phyloP scores from a whole-genome alignment of 768 basidiomycete genomes.

The Auricularia sp. region DNA sequence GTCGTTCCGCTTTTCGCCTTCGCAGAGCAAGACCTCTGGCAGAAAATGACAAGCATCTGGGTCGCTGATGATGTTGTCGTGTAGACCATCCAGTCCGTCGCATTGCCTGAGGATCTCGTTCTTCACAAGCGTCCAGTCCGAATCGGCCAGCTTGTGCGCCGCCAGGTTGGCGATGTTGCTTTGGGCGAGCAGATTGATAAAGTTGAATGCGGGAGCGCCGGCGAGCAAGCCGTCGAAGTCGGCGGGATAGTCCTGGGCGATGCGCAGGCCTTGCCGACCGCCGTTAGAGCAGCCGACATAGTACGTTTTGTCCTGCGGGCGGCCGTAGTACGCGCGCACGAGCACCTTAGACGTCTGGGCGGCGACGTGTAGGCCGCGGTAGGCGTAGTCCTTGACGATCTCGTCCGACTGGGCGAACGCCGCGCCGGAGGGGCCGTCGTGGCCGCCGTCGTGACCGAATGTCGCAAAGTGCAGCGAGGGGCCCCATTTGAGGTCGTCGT shows the following conservation, averaged over 20 bases:
- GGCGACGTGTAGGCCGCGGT: conserved; percentile 18
- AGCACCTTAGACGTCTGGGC: conserved; percentile 18
- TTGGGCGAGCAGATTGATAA: background rate
- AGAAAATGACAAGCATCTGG: conserved; percentile 19
- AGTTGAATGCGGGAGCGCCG: conserved; percentile 21
- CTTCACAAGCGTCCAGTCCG: conserved; percentile 14
- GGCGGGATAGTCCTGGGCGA: conserved; percentile 19
- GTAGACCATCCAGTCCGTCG: conserved; percentile 21
- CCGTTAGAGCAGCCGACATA: conserved; percentile 22
- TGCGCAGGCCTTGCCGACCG: conserved; percentile 21
- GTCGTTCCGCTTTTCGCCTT: conserved; percentile 3
- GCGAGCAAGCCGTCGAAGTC: conserved; percentile 25
- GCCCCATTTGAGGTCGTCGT: conserved; percentile 12
- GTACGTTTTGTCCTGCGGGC: conserved; percentile 16
- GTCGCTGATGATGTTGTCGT: conserved; percentile 21
- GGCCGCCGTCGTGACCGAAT: conserved; percentile 17
- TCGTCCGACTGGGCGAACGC: conserved; percentile 14
- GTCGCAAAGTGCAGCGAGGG: conserved; percentile 15
- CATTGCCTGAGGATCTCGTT: conserved; percentile 23
- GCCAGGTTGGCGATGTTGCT: too few species aligned
- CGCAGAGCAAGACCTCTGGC: conserved; percentile 19
- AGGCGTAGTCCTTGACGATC: conserved; percentile 20
- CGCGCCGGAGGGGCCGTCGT: conserved; percentile 13
- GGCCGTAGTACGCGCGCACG: conserved; percentile 18
- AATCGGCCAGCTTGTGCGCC: too few species aligned